Evolutionary conservation across 2,329 filamentous ascomycete species (phyloP), one percentile per base, ranked within the genome.

Genomic region (Passalora sequoiae): DNA sequence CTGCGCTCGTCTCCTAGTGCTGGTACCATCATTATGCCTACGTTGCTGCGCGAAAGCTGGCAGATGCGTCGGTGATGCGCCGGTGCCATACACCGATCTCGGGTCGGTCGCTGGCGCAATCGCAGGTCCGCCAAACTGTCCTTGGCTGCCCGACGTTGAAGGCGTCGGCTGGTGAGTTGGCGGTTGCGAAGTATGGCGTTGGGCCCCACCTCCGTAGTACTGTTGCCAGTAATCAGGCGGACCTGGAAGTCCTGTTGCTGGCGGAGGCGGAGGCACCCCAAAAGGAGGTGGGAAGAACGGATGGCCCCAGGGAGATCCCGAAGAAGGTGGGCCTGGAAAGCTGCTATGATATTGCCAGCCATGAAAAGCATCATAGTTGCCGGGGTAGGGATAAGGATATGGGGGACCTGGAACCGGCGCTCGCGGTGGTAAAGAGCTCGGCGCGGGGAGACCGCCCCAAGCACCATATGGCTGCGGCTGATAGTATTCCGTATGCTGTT

Each of bases 41-140:
- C 46, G 47, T 48, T 58, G 57, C 42, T 60, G 58, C 9, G 58
- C 59, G 44, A 61, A 61, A 13, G 57, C 59, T 7, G 59, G 59
- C 12, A 47, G 38, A 21, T 50, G 56, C 32, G 40, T 47, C 3
- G 22, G 42, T 4, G 46, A 27, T 16, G 52, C 41, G 16, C 40
- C 49, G 13, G 43, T 19, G 13, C 48, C 50, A 21, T 31, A 49
- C 8, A 35, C 21, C 16, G 39, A 48, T 7, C 52, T 21, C 15
- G 43, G 28, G 24, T 58, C 55, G 6, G 41, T 47, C n/a, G 55
- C 56, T 12, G 58, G 58, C 16, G 58, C 58, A 9, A 60, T 44
- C 1, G 57, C 25, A 19, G 49, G 58, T 4, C 57, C 55, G n/a
- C 57, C 53, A 40, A 43, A 59, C 9, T 43, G 50, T 27, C 33